Base-by-base conservation (phyloP, 2,329 filamentous ascomycete genomes). In the Amesomyces nigricolor region DNA sequence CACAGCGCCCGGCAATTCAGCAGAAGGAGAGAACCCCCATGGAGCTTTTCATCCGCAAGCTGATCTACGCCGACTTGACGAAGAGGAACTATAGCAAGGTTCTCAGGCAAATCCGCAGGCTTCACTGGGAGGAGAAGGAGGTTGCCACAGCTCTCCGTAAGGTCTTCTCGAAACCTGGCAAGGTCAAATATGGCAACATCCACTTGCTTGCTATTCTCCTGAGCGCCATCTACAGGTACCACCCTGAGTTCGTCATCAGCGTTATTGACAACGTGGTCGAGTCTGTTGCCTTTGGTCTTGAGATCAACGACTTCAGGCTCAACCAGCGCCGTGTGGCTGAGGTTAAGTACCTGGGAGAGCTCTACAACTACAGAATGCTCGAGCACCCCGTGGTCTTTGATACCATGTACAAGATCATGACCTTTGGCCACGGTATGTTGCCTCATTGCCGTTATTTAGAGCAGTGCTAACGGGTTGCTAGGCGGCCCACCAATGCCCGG, bases 291-390 rank as follows among this genome's bases (percentile, higher is more conserved):
- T 81, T 95, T 61, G 94, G 94, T 1, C 78, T 99, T 2, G 94
- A 99, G 71, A 83, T 91, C 63, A 97, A 97, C 65, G 94, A 99
- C 68, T 99, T 96, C 78, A 91, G 95, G 66, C 95, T 91, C 73
- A 96, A 95, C 68, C 94, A 99, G 72, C 87, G 91, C 57, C 87
- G 94, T 19, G 86, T 99, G 59, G 89, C 95, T 2, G 92, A 97
- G 70, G 89, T 96, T 66, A 97, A 96, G 69, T 99, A 96, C 68
- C 78, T 99, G 5, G 91, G 89, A 19, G 94, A 99, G 71, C 81
- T 99, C 9, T 99, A 99, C 75, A 96, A 96, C 66, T 99, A 97
- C 69, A 88, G 94, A 55, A 89, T 99, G 82, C 81, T 99, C 38
- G 94, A 99, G 70, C 94, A 95, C 43, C 88, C 89, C 0, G 88